phyloP scores from a whole-genome alignment of 345 rosid species.

The Heritiera littoralis region DNA sequence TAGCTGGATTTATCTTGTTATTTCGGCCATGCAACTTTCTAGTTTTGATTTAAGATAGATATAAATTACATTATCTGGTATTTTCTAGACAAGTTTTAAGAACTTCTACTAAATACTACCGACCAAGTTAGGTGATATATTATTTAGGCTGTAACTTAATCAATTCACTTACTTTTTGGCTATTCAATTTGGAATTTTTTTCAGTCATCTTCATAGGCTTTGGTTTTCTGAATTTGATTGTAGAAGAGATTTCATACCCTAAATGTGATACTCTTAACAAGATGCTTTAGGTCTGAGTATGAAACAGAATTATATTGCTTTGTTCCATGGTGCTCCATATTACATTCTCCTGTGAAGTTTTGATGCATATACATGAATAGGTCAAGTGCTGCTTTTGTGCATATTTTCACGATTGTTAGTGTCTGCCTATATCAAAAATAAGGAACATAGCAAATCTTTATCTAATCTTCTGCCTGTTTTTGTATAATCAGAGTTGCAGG shows the following conservation, averaged over 20 bases:
- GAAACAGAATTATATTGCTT: neutral
- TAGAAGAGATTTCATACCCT: neutral
- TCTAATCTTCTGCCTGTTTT: conserved; percentile 14
- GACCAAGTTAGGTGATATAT: neutral
- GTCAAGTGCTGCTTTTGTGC: neutral
- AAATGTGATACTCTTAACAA: neutral
- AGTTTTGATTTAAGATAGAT: neutral
- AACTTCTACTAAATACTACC: neutral
- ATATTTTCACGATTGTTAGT: neutral
- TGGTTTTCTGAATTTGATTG: neutral
- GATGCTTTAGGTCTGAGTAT: neutral
- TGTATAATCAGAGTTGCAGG: conserved; percentile 60
- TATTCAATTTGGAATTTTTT: neutral
- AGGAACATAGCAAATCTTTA: neutral
- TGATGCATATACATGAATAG: neutral
- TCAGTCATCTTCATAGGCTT: neutral
- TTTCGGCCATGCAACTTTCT: conserved; percentile 4
- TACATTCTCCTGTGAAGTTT: neutral
- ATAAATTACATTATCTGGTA: neutral
- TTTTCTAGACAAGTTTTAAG: neutral
- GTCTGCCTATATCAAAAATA: neutral
- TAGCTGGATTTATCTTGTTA: neutral
- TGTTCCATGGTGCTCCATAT: neutral
- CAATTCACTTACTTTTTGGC: neutral
- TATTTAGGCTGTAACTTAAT: neutral